These are phyloP conservation scores for Cyclostephanos invisitatus DNA, from an alignment of 108 stramenopile species.

Conservation along the genomic window DNA sequence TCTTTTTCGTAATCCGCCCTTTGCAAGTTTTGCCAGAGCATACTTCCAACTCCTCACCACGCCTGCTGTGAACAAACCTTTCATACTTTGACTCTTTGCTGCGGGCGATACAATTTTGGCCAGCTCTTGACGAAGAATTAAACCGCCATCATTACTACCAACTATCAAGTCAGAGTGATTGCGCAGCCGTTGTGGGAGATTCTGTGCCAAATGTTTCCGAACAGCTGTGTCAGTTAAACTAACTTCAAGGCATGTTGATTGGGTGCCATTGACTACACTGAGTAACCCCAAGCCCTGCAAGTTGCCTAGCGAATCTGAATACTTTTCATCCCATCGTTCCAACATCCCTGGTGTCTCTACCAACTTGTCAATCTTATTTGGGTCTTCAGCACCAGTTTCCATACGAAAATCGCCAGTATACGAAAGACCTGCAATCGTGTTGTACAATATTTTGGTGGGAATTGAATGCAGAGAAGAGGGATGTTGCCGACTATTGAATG, in stretches of 20 bases:
- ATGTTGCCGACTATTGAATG: constrained; percentile 14
- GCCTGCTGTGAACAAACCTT: constrained; percentile 79
- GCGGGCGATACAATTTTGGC: constrained; percentile 67
- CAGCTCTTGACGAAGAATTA: constrained; percentile 30
- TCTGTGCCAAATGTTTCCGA: constrained; percentile 25
- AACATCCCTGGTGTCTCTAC: constrained; percentile 73
- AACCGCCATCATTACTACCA: constrained; percentile 22
- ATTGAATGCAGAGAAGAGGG: constrained; percentile 4
- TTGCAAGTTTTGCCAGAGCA: constrained; percentile 78
- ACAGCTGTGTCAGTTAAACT: constrained; percentile 22
- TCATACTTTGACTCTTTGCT: constrained; percentile 76
- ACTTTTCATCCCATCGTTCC: constrained; percentile 67
- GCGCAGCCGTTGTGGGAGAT: constrained; percentile 41
- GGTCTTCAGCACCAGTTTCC: constrained; percentile 85
- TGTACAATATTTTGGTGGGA: constrained; percentile 36
- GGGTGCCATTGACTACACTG: constrained; percentile 3
- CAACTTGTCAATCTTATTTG: constrained; percentile 71
- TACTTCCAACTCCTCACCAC: constrained; percentile 62
- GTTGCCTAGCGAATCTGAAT: constrained; percentile 40
- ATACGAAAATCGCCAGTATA: constrained; percentile 86
- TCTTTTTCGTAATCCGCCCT: constrained; percentile 52
- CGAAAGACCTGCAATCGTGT: constrained; percentile 70
- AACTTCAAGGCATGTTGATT: constrained; percentile 41
- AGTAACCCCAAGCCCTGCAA: constrained; percentile 52
- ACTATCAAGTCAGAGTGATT: constrained; percentile 36